A percentile compares a stretch with the other conserved stretches of the same genome.
Conservation (phyloP, 805 yeast species). For the Metschnikowia drakensbergensis region DNA sequence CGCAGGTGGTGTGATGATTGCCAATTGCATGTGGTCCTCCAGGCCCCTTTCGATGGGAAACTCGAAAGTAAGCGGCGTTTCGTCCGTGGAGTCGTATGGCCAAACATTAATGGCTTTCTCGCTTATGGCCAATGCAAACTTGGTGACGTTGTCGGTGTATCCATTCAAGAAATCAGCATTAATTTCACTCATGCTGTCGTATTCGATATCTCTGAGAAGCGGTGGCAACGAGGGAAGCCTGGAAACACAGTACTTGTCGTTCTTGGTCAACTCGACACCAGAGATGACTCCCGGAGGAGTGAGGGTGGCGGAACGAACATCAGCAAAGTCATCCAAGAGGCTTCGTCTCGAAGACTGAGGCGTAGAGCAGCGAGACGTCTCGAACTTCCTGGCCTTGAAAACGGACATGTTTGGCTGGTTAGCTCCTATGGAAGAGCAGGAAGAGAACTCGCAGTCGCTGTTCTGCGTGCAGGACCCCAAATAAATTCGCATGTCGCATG, state of each 20-base stretch:
- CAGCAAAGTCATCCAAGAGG: not conserved
- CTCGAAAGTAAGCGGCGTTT: conserved; percentile 52
- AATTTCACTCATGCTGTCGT: not conserved
- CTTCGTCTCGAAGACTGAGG: not conserved
- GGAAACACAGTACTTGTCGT: conserved; percentile 53
- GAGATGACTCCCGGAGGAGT: conserved; percentile 1
- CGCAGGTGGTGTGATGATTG: conserved; percentile 55
- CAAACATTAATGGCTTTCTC: conserved; percentile 59
- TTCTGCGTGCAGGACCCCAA: not conserved
- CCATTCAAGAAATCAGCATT: conserved; percentile 36
- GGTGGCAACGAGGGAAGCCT: conserved; percentile 56
- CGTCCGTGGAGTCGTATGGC: conserved; percentile 61
- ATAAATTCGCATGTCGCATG: not conserved
- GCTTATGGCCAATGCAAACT: conserved; percentile 48
- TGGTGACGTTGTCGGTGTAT: conserved; percentile 44
- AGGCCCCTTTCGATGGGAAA: conserved; percentile 39
- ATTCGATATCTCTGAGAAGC: conserved; percentile 19
- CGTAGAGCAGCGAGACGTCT: conserved; percentile 2
- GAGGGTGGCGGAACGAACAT: not conserved
- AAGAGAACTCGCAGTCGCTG: conserved; percentile 1
- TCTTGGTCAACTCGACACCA: conserved; percentile 50
- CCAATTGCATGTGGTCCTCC: conserved; percentile 40
- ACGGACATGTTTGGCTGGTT: conserved; percentile 1
- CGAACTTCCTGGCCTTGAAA: conserved; percentile 5
- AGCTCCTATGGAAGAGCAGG: not conserved